phyloP scores from a whole-genome alignment of 192 early-diverging fungal species.

The Radiomyces spectabilis region DNA sequence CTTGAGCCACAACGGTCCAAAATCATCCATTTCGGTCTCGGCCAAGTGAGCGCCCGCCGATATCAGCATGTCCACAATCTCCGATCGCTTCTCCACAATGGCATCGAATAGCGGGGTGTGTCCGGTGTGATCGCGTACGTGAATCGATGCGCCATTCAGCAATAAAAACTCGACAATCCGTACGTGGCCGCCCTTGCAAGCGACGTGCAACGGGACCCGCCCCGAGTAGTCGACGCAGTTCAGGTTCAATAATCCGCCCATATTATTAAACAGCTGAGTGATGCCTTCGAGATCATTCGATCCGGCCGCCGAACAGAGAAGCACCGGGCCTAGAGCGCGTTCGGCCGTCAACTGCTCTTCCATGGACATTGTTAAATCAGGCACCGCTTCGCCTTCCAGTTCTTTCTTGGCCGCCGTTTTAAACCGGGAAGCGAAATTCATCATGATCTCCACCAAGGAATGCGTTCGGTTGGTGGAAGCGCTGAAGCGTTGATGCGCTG shows the following conservation, averaged over 20 bases:
- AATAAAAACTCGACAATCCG: constrained; percentile 71
- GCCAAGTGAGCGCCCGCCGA: constrained; percentile 87
- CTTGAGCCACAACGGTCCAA: constrained; percentile 45
- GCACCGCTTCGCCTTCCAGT: neutral
- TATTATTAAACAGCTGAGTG: constrained; percentile 48
- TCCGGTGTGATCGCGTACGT: constrained; percentile 79
- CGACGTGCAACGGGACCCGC: constrained; percentile 81
- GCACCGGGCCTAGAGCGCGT: constrained; percentile 69
- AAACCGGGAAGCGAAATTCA: constrained; percentile 25
- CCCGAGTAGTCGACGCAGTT: constrained; percentile 81
- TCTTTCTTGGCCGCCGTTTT: constrained; percentile 5
- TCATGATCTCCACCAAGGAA: constrained; percentile 38
- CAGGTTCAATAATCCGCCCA: constrained; percentile 44
- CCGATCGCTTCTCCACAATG: constrained; percentile 47
- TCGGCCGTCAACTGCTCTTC: constrained; percentile 65
- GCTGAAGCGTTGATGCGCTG: constrained; percentile 57
- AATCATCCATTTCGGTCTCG: constrained; percentile 69
- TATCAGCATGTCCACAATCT: constrained; percentile 60
- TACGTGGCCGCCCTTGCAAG: constrained; percentile 68
- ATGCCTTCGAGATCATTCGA: constrained; percentile 80
- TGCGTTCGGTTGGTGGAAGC: constrained; percentile 51
- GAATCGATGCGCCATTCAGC: constrained; percentile 81
- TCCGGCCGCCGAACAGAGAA: constrained; percentile 82
- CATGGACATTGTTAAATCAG: constrained; percentile 16
- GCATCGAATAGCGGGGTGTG: constrained; percentile 90